Percentiles rank a stretch among this genome's conserved stretches.
Conservation (phyloP, 2,329 filamentous ascomycete species). For the Colletotrichum trifolii region DNA sequence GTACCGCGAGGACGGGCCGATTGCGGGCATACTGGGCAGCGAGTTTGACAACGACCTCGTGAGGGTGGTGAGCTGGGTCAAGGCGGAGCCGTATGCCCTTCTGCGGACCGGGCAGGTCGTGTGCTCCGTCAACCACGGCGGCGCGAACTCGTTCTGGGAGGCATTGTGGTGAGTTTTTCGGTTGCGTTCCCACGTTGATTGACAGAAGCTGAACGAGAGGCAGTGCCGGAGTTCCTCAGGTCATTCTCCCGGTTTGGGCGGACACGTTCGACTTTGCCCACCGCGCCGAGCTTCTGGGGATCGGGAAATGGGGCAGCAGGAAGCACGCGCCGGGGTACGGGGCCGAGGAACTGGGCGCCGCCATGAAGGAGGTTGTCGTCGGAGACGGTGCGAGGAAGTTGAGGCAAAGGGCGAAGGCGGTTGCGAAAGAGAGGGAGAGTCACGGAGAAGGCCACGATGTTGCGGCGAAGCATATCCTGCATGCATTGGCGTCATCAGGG, state of each 20-base stretch:
- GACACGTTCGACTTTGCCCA: constrained; percentile 60
- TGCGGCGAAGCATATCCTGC: not conserved
- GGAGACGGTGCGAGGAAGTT: not conserved
- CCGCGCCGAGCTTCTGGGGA: constrained; percentile 54
- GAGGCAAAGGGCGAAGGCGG: not conserved
- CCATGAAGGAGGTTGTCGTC: not conserved
- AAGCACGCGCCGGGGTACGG: not conserved
- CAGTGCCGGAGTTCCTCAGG: constrained; percentile 56
- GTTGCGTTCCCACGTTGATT: not conserved
- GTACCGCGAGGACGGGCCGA: not conserved
- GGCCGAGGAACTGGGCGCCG: not conserved
- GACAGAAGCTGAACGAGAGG: not conserved
- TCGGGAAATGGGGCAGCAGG: constrained; percentile 43
- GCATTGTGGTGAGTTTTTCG: constrained; percentile 43
- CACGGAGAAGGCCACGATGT: not conserved
- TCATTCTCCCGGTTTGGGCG: constrained; percentile 57
- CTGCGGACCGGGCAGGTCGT: constrained; percentile 50
- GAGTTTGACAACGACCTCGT: constrained; percentile 42
- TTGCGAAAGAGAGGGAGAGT: constrained; percentile 33
- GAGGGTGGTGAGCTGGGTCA: constrained; percentile 53
- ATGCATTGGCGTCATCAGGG: not conserved
- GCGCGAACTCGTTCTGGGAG: constrained; percentile 56
- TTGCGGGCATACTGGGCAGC: not conserved
- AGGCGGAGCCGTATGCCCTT: constrained; percentile 49
- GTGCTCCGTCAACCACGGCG: constrained; percentile 58